A percentile compares a stretch with the other conserved stretches of the same genome.
Evolutionary conservation across 306 rosid genomes (phyloP).

Genomic region (Acacia melanoxylon): DNA sequence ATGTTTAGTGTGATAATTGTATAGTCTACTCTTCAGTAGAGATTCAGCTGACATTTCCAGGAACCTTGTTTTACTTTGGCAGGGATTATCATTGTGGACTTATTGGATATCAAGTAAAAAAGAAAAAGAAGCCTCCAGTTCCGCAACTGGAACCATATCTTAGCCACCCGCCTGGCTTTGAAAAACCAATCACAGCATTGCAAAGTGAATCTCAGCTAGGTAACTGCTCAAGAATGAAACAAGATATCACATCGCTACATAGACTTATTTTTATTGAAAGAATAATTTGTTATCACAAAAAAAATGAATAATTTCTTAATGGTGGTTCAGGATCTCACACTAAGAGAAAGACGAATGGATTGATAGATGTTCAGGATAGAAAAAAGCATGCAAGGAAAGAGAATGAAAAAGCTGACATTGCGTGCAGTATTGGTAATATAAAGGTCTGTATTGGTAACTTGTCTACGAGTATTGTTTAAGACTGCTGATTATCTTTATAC

Average conservation of each 20-base stretch:
- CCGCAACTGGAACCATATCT: conserved; percentile 20
- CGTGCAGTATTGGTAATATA: conserved; percentile 29
- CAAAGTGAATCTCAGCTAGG: conserved; percentile 48
- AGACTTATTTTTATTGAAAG: conserved; percentile 21
- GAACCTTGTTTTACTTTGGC: conserved; percentile 28
- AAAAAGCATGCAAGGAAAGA: conserved; percentile 41
- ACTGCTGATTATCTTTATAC: not conserved
- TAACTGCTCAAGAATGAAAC: conserved; percentile 34
- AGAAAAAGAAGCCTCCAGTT: conserved; percentile 32
- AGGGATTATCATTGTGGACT: conserved; percentile 78
- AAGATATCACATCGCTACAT: conserved; percentile 11
- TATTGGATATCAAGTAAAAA: conserved; percentile 58
- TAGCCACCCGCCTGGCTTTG: conserved; percentile 25
- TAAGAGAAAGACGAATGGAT: conserved; percentile 64
- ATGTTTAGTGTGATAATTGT: conserved; percentile 1
- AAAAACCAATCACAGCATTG: conserved; percentile 31
- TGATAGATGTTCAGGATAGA: conserved; percentile 32
- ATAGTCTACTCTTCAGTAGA: not conserved
- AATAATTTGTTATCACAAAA: not conserved
- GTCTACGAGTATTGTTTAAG: conserved; percentile 1
- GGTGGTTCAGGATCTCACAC: conserved; percentile 42
- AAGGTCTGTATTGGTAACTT: conserved; percentile 51
- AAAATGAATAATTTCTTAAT: not conserved
- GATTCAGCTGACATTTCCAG: conserved; percentile 25
- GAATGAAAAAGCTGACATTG: conserved; percentile 26